phyloP scores from a whole-genome alignment of 495 filamentous ascomycete species.

The Aspergillus nidulans region DNA sequence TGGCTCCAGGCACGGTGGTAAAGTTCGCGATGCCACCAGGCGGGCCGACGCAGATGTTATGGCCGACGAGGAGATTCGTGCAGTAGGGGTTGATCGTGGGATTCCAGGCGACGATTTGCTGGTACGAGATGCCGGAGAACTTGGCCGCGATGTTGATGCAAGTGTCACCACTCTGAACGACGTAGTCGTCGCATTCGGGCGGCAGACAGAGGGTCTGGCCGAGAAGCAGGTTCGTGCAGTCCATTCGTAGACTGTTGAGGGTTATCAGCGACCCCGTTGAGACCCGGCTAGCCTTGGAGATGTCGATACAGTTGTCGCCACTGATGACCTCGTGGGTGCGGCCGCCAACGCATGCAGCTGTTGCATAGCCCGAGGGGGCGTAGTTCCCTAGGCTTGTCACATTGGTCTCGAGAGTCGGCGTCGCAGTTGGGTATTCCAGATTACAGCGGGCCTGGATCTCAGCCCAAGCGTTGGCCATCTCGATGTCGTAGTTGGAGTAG shows the following conservation, averaged over 20 bases:
- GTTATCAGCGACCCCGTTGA: not conserved
- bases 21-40: not conserved
- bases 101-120: not conserved
- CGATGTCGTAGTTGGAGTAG: slow-evolving; percentile 2
- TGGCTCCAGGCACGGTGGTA: not conserved
- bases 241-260: not conserved
- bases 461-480: not conserved
- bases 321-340: not conserved
- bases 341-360: not conserved
- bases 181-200: not conserved
- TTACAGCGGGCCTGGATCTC: not conserved
- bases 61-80: not conserved
- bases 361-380: not conserved
- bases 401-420: not conserved
- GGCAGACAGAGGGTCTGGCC: not conserved
- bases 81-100: not conserved
- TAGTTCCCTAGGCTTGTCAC: not conserved
- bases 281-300: not conserved
- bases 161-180: not conserved
- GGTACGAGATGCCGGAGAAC: not conserved
- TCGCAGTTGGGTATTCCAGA: not conserved
- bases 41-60: not conserved
- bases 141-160: not conserved
- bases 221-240: not conserved
- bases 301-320: not conserved